phyloP scores from a whole-genome alignment of 306 rosid species.

The Canavalia ensiformis region DNA sequence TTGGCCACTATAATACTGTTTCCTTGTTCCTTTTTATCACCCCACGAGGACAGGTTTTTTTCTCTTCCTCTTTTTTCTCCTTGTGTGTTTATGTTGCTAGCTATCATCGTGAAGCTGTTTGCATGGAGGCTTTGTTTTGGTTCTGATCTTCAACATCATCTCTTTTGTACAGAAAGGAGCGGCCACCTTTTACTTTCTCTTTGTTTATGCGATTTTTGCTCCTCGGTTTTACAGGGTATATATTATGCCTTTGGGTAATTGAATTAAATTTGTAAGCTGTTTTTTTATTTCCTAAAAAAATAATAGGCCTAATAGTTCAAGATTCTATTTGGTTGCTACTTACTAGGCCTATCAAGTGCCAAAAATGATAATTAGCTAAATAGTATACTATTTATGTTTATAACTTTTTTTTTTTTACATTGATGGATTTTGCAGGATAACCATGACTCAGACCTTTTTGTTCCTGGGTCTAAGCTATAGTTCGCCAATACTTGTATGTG shows the following conservation, averaged over 20 bases:
- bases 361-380: neutral
- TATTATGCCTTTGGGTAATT: constrained; percentile 13
- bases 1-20: constrained; percentile 66
- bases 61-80: neutral
- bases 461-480: constrained; percentile 74
- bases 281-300: constrained; percentile 4
- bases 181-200: constrained; percentile 60
- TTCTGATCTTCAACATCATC: constrained; percentile 11
- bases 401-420: neutral
- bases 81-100: neutral
- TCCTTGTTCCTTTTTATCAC: constrained; percentile 64
- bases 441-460: constrained; percentile 71
- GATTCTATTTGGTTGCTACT: neutral
- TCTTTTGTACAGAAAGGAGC: constrained; percentile 56
- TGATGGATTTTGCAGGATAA: constrained; percentile 64
- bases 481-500: constrained; percentile 81
- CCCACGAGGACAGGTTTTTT: constrained; percentile 54
- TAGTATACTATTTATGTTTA: neutral
- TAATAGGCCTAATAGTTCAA: neutral
- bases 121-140: constrained; percentile 29
- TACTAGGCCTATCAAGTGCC: neutral
- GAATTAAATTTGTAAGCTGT: neutral
- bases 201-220: constrained; percentile 69
- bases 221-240: constrained; percentile 81
- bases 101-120: constrained; percentile 15